Conservation (phyloP, 768 basidiomycete species). For the Tremella mesenterica region DNA sequence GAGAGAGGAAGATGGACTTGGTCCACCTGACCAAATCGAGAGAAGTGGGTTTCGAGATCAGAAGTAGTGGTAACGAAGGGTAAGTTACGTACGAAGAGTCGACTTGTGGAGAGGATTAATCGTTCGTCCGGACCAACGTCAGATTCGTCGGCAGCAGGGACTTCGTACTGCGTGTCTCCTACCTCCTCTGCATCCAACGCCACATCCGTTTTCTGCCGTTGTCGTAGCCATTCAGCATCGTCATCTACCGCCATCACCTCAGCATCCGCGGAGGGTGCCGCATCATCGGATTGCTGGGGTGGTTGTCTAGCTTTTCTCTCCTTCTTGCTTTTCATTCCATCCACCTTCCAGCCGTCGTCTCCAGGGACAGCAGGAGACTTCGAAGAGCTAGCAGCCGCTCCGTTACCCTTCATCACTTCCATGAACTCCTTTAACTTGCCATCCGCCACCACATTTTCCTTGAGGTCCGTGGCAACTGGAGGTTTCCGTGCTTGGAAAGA, state of each 20-base stretch:
- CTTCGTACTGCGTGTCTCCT: neutral
- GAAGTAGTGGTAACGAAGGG: conserved; percentile 69
- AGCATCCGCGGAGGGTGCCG: neutral
- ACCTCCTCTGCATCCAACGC: conserved; percentile 21
- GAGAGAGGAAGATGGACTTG: conserved; percentile 61
- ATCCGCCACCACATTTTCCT: neutral
- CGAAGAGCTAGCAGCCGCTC: conserved; percentile 46
- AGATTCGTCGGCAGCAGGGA: neutral
- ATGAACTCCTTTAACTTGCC: conserved; percentile 59
- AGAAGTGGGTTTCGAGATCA: conserved; percentile 61
- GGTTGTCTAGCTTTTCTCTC: conserved; percentile 21
- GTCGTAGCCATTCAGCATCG: conserved; percentile 45
- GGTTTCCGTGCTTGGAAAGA: conserved; percentile 39
- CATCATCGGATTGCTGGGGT: conserved; percentile 7
- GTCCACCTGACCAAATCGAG: conserved; percentile 59
- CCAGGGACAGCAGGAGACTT: conserved; percentile 25
- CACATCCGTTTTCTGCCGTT: conserved; percentile 27
- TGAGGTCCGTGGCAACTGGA: neutral
- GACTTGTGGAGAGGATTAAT: conserved; percentile 63
- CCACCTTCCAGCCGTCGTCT: conserved; percentile 26
- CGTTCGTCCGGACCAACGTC: conserved; percentile 33
- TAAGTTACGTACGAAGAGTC: conserved; percentile 92
- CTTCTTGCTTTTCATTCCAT: conserved; percentile 14
- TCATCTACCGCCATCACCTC: conserved; percentile 32
- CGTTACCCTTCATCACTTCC: conserved; percentile 57